Evolutionary conservation across 2,329 filamentous ascomycete species (phyloP).

Genomic region (Trichoderma atrobrunneum): DNA sequence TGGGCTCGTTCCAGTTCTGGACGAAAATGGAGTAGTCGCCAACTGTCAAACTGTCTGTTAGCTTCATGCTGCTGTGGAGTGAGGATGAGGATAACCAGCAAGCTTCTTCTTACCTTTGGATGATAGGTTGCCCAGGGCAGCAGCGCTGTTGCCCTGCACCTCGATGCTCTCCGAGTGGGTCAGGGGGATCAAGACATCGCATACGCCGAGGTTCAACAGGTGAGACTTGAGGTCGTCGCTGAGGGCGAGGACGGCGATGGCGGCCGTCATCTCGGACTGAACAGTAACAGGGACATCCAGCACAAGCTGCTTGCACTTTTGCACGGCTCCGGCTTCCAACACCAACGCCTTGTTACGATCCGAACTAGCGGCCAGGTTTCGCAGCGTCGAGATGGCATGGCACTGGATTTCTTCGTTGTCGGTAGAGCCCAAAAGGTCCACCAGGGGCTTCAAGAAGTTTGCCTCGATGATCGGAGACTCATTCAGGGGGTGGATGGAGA

Average conservation of each 20-base stretch:
- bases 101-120: slow-evolving; percentile 72
- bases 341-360: slow-evolving; percentile 98
- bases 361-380: slow-evolving; percentile 93
- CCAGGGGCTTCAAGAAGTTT: slow-evolving; percentile 88
- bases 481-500: slow-evolving; percentile 96
- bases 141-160: slow-evolving; percentile 96
- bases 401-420: slow-evolving; percentile 99
- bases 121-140: slow-evolving; percentile 89
- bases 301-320: slow-evolving; percentile 97
- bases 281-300: slow-evolving; percentile 90
- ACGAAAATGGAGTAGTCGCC: slow-evolving; percentile 97
- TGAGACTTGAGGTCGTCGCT: slow-evolving; percentile 95
- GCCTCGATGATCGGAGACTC: slow-evolving; percentile 98
- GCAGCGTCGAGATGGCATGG: slow-evolving; percentile 93
- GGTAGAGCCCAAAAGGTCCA: slow-evolving; percentile 89
- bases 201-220: slow-evolving; percentile 86
- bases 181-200: slow-evolving; percentile 91
- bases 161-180: slow-evolving; percentile 96
- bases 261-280: slow-evolving; percentile 99
- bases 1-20: slow-evolving; percentile 87
- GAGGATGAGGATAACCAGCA: not conserved
- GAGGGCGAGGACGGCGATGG: slow-evolving; percentile 90
- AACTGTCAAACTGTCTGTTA: slow-evolving; percentile 51
- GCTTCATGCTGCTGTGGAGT: not conserved
- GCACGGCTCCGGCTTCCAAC: slow-evolving; percentile 89